Evolutionary conservation across 768 basidiomycete species (phyloP).

Genomic region (Leccinum barrowsii): DNA sequence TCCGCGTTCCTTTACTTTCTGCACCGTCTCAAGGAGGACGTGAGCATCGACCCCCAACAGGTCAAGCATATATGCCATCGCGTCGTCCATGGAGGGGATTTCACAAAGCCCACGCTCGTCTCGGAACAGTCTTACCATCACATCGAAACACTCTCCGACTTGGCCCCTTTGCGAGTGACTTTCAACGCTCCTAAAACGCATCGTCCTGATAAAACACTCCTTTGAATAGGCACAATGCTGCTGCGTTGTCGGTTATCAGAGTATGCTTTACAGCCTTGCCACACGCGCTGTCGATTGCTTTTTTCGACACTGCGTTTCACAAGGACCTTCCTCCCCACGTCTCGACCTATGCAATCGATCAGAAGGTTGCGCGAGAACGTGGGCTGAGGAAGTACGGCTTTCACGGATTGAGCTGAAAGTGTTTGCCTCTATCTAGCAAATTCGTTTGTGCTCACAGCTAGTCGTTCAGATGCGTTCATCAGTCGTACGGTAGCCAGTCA

Average conservation of each 20-base stretch:
- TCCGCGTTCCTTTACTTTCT: constrained; percentile 64
- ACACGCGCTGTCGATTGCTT: constrained; percentile 68
- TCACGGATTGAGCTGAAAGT: constrained; percentile 74
- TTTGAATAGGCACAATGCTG: constrained; percentile 52
- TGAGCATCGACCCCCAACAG: constrained; percentile 38
- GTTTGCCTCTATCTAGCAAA: not conserved
- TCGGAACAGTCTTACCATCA: constrained; percentile 65
- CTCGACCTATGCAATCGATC: constrained; percentile 75
- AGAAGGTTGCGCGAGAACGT: constrained; percentile 52
- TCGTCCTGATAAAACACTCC: not conserved
- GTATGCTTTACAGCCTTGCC: constrained; percentile 63
- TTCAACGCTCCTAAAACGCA: not conserved
- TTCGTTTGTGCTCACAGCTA: not conserved
- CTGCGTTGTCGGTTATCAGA: constrained; percentile 57
- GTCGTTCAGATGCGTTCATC: constrained; percentile 58
- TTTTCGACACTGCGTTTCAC: constrained; percentile 89
- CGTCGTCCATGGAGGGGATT: constrained; percentile 87
- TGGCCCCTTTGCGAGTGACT: constrained; percentile 70
- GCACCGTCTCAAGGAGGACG: constrained; percentile 39
- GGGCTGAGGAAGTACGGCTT: constrained; percentile 89
- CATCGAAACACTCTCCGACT: constrained; percentile 68
- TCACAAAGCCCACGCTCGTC: constrained; percentile 66
- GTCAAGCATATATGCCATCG: constrained; percentile 66
- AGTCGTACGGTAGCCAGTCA: constrained; percentile 56
- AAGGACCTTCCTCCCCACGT: constrained; percentile 71